Conservation (phyloP, 805 yeast species). For the Saturnispora kantuleensis region DNA sequence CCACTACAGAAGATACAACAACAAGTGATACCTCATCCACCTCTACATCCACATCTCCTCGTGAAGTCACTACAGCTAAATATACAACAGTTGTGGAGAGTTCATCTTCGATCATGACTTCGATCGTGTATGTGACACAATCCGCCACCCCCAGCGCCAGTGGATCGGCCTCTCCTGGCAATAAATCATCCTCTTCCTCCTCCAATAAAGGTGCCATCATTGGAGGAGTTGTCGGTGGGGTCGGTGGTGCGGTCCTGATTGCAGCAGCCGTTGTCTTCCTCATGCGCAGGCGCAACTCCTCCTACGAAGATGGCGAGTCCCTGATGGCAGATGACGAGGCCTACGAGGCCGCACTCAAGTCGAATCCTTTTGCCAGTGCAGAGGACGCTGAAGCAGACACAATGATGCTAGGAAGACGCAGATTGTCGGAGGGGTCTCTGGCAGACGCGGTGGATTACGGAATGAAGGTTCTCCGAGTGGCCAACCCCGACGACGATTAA, state of each 20-base stretch:
- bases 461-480: conserved; percentile 72
- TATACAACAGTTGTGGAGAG: conserved; percentile 13
- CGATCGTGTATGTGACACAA: conserved; percentile 22
- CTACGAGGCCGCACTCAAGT: conserved; percentile 47
- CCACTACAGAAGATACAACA: conserved; percentile 8
- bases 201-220: conserved; percentile 25
- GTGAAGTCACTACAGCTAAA: conserved; percentile 8
- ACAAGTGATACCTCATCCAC: conserved; percentile 7
- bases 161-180: conserved; percentile 13
- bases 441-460: conserved; percentile 81
- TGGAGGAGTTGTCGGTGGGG: conserved; percentile 31
- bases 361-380: conserved; percentile 58
- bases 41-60: conserved; percentile 6
- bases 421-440: conserved; percentile 76
- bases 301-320: conserved; percentile 28
- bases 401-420: conserved; percentile 73
- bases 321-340: conserved; percentile 43
- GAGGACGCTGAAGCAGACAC: conserved; percentile 32
- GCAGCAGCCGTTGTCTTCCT: conserved; percentile 23
- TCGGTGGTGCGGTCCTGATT: conserved; percentile 21
- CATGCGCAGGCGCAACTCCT: conserved; percentile 28
- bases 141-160: conserved; percentile 15
- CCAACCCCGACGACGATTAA: conserved; percentile 60
- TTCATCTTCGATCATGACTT: conserved; percentile 20
- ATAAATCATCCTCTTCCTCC: conserved; percentile 18